Evolutionary conservation across 2,329 filamentous ascomycete species (phyloP).

Genomic region (Nemania abortiva): DNA sequence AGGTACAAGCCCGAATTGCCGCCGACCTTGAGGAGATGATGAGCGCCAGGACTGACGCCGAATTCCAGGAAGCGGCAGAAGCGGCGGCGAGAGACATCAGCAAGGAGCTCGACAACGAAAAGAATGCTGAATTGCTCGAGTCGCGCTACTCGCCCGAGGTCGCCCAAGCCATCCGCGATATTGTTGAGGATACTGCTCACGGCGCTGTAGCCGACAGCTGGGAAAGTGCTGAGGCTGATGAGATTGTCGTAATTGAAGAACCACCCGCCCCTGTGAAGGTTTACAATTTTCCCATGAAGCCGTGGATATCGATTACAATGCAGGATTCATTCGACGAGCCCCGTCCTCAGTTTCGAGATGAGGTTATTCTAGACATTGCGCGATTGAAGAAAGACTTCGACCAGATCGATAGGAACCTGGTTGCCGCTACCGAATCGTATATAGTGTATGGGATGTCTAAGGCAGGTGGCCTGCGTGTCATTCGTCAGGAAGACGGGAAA

Average conservation of each 20-base stretch:
- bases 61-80: conserved; percentile 65
- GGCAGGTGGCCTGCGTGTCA: conserved; percentile 90
- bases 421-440: conserved; percentile 88
- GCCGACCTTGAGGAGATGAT: conserved; percentile 63
- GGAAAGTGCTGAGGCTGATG: conserved; percentile 86
- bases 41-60: conserved; percentile 64
- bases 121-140: conserved; percentile 66
- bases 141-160: conserved; percentile 63
- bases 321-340: conserved; percentile 65
- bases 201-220: conserved; percentile 83
- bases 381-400: conserved; percentile 98
- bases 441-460: conserved; percentile 96
- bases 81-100: conserved; percentile 63
- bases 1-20: conserved; percentile 62
- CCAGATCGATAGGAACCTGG: conserved; percentile 93
- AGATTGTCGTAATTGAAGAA: conserved; percentile 74
- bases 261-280: conserved; percentile 78
- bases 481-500: conserved; percentile 91
- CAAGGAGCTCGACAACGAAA: conserved; percentile 66
- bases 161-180: conserved; percentile 62
- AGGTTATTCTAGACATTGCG: conserved; percentile 91
- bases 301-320: conserved; percentile 91
- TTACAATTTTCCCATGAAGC: conserved; percentile 96
- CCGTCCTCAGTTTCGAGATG: conserved; percentile 76
- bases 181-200: conserved; percentile 68